phyloP scores from a whole-genome alignment of 257 asterid species.

The Prunella vulgaris region DNA sequence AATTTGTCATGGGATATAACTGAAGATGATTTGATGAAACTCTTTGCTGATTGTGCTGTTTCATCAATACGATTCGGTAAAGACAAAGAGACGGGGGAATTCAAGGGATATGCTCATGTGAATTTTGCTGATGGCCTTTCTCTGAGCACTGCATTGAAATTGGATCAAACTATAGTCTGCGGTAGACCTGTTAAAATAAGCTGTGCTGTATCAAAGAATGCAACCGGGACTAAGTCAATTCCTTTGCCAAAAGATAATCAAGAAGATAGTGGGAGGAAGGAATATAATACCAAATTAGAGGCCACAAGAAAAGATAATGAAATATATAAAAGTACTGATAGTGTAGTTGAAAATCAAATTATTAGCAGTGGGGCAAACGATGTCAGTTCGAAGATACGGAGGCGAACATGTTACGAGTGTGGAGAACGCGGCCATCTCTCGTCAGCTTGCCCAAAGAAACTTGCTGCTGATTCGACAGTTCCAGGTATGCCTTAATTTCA shows the following conservation, averaged over 20 bases:
- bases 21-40: conserved; percentile 64
- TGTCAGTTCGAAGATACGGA: conserved; percentile 63
- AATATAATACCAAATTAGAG: background rate
- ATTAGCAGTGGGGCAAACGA: conserved; percentile 21
- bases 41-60: conserved; percentile 52
- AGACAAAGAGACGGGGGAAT: conserved; percentile 83
- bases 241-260: conserved; percentile 22
- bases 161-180: conserved; percentile 67
- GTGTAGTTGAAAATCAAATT: conserved; percentile 21
- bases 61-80: conserved; percentile 70
- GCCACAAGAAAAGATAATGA: background rate
- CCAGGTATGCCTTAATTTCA: background rate
- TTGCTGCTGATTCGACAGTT: conserved; percentile 29
- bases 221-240: conserved; percentile 25
- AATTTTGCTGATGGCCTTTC: conserved; percentile 67
- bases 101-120: conserved; percentile 84
- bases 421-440: conserved; percentile 85
- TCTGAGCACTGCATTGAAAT: conserved; percentile 51
- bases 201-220: conserved; percentile 66
- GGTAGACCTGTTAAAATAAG: conserved; percentile 82
- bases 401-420: conserved; percentile 82
- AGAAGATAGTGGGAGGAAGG: conserved; percentile 9
- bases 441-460: conserved; percentile 63
- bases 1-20: conserved; percentile 86
- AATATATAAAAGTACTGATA: background rate